Evolutionary conservation across 2,329 filamentous ascomycete genomes (phyloP).

Genomic region (Metarhizium anisopliae): DNA sequence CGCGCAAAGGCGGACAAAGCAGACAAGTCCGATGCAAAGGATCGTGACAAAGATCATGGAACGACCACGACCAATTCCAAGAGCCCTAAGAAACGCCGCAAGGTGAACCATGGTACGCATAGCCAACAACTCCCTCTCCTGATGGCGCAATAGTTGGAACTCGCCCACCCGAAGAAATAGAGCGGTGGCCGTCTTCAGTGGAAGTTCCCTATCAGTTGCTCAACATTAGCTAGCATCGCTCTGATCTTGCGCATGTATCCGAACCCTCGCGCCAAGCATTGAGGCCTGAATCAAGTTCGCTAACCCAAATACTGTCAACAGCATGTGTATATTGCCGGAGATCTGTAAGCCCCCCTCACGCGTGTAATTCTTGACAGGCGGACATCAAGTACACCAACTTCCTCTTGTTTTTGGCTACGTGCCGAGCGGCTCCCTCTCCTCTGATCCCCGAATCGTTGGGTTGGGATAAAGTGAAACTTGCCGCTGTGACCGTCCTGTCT

Average conservation of each 20-base stretch:
- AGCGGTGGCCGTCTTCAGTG: not conserved
- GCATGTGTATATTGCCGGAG: constrained; percentile 83
- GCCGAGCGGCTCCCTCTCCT: not conserved
- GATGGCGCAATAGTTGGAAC: not conserved
- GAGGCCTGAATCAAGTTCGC: not conserved
- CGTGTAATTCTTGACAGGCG: constrained; percentile 9
- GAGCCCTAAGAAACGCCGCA: constrained; percentile 76
- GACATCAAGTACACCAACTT: not conserved
- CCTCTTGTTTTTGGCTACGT: not conserved
- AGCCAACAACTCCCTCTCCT: constrained; percentile 9
- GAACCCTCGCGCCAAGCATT: not conserved
- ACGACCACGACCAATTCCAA: constrained; percentile 19
- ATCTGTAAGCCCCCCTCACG: constrained; percentile 59
- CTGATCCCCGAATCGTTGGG: not conserved
- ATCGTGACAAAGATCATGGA: not conserved
- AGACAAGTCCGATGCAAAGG: constrained; percentile 8
- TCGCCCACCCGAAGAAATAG: not conserved
- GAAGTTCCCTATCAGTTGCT: not conserved
- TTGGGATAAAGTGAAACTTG: not conserved
- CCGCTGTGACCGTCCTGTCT: not conserved
- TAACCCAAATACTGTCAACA: constrained; percentile 21
- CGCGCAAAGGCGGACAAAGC: constrained; percentile 18
- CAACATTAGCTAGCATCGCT: not conserved
- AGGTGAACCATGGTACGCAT: constrained; percentile 76
- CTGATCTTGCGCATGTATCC: not conserved